A percentile compares a stretch with the other conserved stretches of the same genome.
These are phyloP conservation scores for Suhomyces maxii DNA, from an alignment of 1,139 yeast species.

Conservation along the genomic window DNA sequence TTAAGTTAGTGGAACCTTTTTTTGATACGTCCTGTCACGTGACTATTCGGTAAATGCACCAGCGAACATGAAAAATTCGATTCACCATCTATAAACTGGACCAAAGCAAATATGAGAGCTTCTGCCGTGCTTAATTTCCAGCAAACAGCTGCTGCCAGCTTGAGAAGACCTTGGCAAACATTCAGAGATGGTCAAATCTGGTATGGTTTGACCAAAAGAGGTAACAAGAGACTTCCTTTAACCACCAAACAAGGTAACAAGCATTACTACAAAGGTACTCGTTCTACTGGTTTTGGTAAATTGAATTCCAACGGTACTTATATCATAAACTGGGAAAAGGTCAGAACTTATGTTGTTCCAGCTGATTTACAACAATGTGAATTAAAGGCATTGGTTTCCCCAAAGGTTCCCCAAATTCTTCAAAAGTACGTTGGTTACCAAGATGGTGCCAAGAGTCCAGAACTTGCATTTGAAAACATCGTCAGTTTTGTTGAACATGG, in stretches of 20 bases:
- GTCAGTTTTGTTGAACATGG: conserved; percentile 79
- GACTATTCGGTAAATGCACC: not conserved
- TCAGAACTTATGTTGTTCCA: conserved; percentile 90
- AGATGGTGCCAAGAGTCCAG: conserved; percentile 74
- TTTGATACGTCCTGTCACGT: not conserved
- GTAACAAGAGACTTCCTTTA: conserved; percentile 81
- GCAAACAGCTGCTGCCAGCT: conserved; percentile 47
- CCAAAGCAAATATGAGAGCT: conserved; percentile 49
- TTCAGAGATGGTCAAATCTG: conserved; percentile 80
- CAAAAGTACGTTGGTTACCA: conserved; percentile 69
- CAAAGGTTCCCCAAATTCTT: conserved; percentile 66
- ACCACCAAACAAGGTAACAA: conserved; percentile 95
- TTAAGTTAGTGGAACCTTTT: not conserved
- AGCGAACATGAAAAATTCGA: conserved; percentile 5
- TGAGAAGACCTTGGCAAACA: conserved; percentile 88
- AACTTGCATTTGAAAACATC: conserved; percentile 69
- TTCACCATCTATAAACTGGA: not conserved
- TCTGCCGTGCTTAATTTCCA: conserved; percentile 53
- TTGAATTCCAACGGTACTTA: conserved; percentile 75
- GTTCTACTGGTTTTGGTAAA: conserved; percentile 90
- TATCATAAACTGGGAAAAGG: conserved; percentile 78
- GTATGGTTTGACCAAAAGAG: conserved; percentile 75
- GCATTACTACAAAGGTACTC: conserved; percentile 91
- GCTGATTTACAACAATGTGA: conserved; percentile 40
- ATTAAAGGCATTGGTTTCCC: conserved; percentile 72